Base-by-base conservation (phyloP, 345 rosid species). In the Raphanus raphanistrum region DNA sequence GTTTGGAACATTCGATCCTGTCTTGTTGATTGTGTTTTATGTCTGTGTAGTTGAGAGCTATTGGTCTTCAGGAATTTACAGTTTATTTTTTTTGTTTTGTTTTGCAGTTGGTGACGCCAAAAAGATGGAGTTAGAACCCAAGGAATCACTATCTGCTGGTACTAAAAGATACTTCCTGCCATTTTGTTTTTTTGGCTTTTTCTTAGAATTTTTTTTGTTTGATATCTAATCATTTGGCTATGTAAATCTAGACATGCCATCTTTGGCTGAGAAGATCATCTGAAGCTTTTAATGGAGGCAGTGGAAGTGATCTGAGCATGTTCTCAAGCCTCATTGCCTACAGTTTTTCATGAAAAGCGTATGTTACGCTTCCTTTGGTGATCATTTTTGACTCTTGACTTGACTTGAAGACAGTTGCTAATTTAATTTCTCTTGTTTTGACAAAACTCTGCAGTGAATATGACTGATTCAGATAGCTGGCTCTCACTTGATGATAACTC, bases 321-420 rank as follows among this genome's bases (percentile, higher is more conserved):
- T 94, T 94, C 81, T 94, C 98, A 12, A 87, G n/a, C 85, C 84
- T 94, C 98, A 5, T 81, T 94, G 81, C 98, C 97, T 5, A 88
- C 89, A 45, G 91, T 91, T 79, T 85, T 88, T 27, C 92, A 87
- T 83, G 91, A 88, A 75, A 89, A 90, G 63, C 58, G 97, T 93
- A 87, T 66, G 80, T 28, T 3, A n/a, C 1, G 15, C 58, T 12
- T 63, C 48, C 70, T n/a, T 52, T 38, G 3, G 0, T 68, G 16
- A 60, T 67, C 69, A 6, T 0, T 59, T 1, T 27, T 2, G 3
- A 38, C 2, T 58, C 52, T 62, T 70, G 68, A 17, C 36, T 57
- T 63, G 12, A 21, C 31, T 17, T 43, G 62, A 52, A 41, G 16
- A 13, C 33, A 31, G 13, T 28, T 68, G 33, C 69, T 72, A 60